These are phyloP conservation scores for Pythium apleroticum DNA, from an alignment of 352 stramenopile genomes.

Conservation along the genomic window DNA sequence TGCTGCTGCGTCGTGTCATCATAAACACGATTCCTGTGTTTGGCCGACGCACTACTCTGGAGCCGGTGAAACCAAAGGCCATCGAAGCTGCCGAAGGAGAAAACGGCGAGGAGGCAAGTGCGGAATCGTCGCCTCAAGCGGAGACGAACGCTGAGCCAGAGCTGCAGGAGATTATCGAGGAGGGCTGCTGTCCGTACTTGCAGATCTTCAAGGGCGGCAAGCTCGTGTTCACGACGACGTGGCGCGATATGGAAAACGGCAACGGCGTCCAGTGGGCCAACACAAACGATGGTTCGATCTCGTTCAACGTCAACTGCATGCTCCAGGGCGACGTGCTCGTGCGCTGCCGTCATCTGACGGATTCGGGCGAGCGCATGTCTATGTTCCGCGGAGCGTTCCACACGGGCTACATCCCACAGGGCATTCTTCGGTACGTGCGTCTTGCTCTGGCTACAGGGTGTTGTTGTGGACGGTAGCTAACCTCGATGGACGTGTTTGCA, in stretches of 20 bases:
- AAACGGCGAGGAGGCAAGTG: slow-evolving; percentile 25
- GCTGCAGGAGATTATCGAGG: slow-evolving; percentile 60
- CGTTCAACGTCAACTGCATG: slow-evolving; percentile 95
- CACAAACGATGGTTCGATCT: slow-evolving; percentile 85
- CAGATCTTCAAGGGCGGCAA: slow-evolving; percentile 98
- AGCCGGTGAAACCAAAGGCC: slow-evolving; percentile 47
- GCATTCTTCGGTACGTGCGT: slow-evolving; percentile 84
- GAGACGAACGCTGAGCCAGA: slow-evolving; percentile 43
- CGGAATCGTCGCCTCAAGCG: slow-evolving; percentile 8
- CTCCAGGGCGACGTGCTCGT: slow-evolving; percentile 97
- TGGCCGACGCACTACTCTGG: slow-evolving; percentile 57
- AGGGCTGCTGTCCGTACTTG: slow-evolving; percentile 96
- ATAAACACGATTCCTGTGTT: slow-evolving; percentile 94
- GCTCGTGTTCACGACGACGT: slow-evolving; percentile 94
- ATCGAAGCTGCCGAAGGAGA: slow-evolving; percentile 26
- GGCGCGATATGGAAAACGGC: slow-evolving; percentile 80
- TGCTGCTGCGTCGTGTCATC: slow-evolving; percentile 95
- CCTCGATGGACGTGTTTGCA: slow-evolving; percentile 20
- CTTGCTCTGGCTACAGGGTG: neutral
- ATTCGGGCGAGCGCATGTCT: slow-evolving; percentile 84
- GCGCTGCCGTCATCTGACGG: slow-evolving; percentile 94
- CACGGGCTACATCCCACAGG: slow-evolving; percentile 96
- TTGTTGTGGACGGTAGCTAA: neutral
- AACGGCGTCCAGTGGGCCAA: slow-evolving; percentile 92
- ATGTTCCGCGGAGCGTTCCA: slow-evolving; percentile 99